Percentiles rank a stretch among this genome's conserved stretches.
These are phyloP conservation scores for sorghum (Sorghum bicolor) DNA, from an alignment of 176 grass and related monocot species.

Conservation along the genomic window Sorghum_bicolor_NCBIv3 NC_012870.2:3060001-3060500, in stretches of 20 bases:
- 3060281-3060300: neutral
- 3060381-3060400: conserved; percentile 1
- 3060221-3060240: neutral
- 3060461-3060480: neutral
- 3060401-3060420: neutral
- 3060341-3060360: neutral
- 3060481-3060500: conserved; percentile 49
- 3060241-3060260: neutral
- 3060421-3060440: neutral
- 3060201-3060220: neutral
- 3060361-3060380: neutral
- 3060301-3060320: neutral
- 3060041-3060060: neutral
- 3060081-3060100: conserved; percentile 3
- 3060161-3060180: conserved; percentile 91
- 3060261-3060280: neutral
- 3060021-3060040: neutral
- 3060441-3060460: neutral
- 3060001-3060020: neutral
- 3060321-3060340: neutral
- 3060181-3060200: neutral
- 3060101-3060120: conserved; percentile 67
- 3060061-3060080: neutral
- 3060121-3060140: conserved; percentile 95
- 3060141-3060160: conserved; percentile 99